These are phyloP conservation scores for Metschnikowia baotianmanensis DNA, from an alignment of 805 yeast species.

Conservation along the genomic window DNA sequence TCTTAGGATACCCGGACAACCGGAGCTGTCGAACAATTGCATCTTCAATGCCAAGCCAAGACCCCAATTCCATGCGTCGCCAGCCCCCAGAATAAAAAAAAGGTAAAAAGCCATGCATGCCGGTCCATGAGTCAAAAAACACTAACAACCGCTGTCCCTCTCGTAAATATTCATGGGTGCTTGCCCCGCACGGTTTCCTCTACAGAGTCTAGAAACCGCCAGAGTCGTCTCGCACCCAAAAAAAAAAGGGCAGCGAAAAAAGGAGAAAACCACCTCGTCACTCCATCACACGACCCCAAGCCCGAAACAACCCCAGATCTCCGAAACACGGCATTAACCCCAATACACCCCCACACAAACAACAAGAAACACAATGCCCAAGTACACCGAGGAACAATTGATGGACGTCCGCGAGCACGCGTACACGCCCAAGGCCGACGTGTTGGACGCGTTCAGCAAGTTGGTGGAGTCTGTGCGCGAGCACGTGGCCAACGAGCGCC, in stretches of 20 bases:
- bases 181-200: too few species aligned
- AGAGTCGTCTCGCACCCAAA: constrained; percentile 17
- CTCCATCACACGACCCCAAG: not conserved
- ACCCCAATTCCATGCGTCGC: too few species aligned
- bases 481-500: constrained; percentile 32
- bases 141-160: too few species aligned
- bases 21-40: too few species aligned
- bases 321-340: not conserved
- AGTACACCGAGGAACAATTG: constrained; percentile 72
- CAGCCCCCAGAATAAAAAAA: too few species aligned
- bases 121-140: too few species aligned
- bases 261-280: too few species aligned
- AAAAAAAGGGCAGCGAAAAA: constrained; percentile 9
- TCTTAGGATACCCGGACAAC: too few species aligned
- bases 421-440: constrained; percentile 58
- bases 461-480: constrained; percentile 67
- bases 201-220: too few species aligned
- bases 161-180: too few species aligned
- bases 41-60: too few species aligned
- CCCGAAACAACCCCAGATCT: not conserved
- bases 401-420: constrained; percentile 55
- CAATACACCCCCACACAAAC: constrained; percentile 1
- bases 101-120: too few species aligned
- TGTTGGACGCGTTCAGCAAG: constrained; percentile 60
- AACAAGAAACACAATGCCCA: constrained; percentile 36